Percentiles rank a stretch among this genome's conserved stretches.
Conservation (phyloP, 768 basidiomycete species). For the Tubosaeta sp. region DNA sequence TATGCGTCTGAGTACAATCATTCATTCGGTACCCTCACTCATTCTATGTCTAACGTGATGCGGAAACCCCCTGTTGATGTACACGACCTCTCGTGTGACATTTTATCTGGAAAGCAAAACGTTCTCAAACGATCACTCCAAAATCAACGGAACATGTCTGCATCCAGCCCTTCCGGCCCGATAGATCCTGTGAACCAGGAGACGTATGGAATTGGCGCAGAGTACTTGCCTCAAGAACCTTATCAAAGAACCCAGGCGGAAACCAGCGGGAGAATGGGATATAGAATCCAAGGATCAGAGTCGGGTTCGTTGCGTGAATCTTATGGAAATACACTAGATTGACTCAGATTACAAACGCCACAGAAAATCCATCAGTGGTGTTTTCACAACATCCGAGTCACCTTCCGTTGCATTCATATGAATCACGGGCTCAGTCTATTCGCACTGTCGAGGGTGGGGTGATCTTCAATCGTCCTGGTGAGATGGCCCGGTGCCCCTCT, state of each 20-base stretch:
- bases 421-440: neutral
- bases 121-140: neutral
- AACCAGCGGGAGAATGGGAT: neutral
- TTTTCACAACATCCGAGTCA: conserved; percentile 4
- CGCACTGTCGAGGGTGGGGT: neutral
- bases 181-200: conserved; percentile 2
- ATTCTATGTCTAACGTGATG: conserved; percentile 5
- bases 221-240: conserved; percentile 2
- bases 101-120: neutral
- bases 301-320: conserved; percentile 10
- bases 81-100: conserved; percentile 3
- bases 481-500: neutral
- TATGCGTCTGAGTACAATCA: neutral
- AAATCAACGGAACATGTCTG: conserved; percentile 1
- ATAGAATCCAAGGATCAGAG: conserved; percentile 13
- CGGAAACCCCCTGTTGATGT: neutral
- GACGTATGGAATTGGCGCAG: neutral
- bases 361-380: neutral
- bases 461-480: neutral
- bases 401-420: conserved; percentile 8
- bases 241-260: conserved; percentile 5
- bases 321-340: neutral
- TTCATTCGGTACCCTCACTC: conserved; percentile 4
- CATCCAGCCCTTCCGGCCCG: conserved; percentile 5
- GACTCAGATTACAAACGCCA: neutral